Evolutionary conservation across 1,284 basidiomycete genomes (phyloP).

Genomic region (Exsudoporus floridanus): DNA sequence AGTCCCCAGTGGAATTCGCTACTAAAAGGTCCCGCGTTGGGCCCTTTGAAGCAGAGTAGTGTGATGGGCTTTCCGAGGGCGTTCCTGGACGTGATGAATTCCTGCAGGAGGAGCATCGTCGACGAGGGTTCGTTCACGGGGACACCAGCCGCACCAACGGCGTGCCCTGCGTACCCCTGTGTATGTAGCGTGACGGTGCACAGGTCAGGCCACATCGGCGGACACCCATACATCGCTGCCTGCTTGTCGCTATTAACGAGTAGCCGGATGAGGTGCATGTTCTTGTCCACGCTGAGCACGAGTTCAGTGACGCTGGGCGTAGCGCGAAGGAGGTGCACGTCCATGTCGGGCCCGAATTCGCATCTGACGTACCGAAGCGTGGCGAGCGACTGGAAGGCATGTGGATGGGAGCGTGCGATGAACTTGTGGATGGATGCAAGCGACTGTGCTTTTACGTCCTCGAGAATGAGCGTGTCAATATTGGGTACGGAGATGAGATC

Average conservation of each 20-base stretch:
- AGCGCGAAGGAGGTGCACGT: slow-evolving; percentile 33
- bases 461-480: slow-evolving; percentile 31
- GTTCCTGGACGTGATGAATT: slow-evolving; percentile 26
- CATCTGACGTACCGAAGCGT: slow-evolving; percentile 32
- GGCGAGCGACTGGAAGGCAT: slow-evolving; percentile 29
- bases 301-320: slow-evolving; percentile 32
- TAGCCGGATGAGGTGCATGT: slow-evolving; percentile 33
- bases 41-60: slow-evolving; percentile 33
- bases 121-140: slow-evolving; percentile 35
- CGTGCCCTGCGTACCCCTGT: slow-evolving; percentile 28
- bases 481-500: slow-evolving; percentile 35
- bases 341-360: slow-evolving; percentile 35
- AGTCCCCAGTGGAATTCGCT: slow-evolving; percentile 35
- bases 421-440: slow-evolving; percentile 31
- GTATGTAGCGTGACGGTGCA: slow-evolving; percentile 33
- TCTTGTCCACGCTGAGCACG: slow-evolving; percentile 32
- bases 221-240: slow-evolving; percentile 28
- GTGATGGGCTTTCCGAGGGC: slow-evolving; percentile 22
- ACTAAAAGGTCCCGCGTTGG: slow-evolving; percentile 30
- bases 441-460: slow-evolving; percentile 32
- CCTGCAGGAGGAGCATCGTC: slow-evolving; percentile 33
- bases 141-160: slow-evolving; percentile 19
- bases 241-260: slow-evolving; percentile 38
- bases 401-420: slow-evolving; percentile 28
- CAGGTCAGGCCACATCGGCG: slow-evolving; percentile 31